Evolutionary conservation across 441 rosid species (phyloP), one percentile per base, ranked within the genome.

Genomic region (Mallotus repandus): DNA sequence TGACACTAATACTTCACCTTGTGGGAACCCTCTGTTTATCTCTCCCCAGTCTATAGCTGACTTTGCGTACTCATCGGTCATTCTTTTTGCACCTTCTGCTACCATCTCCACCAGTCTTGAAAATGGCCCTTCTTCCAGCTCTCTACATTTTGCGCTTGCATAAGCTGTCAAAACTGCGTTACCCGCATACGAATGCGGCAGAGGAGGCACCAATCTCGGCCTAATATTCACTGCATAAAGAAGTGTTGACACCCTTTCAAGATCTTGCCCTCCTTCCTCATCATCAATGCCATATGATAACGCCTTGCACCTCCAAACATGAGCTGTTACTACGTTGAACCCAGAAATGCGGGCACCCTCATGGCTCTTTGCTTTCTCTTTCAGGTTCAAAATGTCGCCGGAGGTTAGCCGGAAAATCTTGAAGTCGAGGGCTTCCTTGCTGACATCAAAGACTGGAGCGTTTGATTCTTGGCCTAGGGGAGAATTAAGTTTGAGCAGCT

Each of bases 41-140:
- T 92, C 92, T 15, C 96, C 96, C 94, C 94, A 92, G 29, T 92
- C 98, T 22, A 90, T 87, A 0, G 67, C 87, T 0, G 96, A 90
- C 62, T 82, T 83, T 2, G 83, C 89, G 35, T 91, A 91, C 70
- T 89, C 91, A 41, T 87, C 85, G 0, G 81, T 89, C 74, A 91
- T 87, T 72, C 96, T 77, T 21, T 70, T 74, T 0, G 88, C 69
- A 4, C 96, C 94, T 66, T 84, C 88, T 1, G 76, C 76, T 3
- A 93, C 86, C 81, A 80, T 78, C 76, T 91, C 93, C 71, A 88
- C 97, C 66, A 86, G 10, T 35, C 48, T 83, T 35, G 81, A 75
- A 45, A 91, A 79, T 11, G 91, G 86, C 25, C 76, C 81, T 52
- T 82, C 82, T 2, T 75, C 71, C 48, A 93, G 73, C 66, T 83